Evolutionary conservation across 2,329 filamentous ascomycete species (phyloP), one percentile per base, ranked within the genome.

Genomic region (Arthrinium puccinioides): DNA sequence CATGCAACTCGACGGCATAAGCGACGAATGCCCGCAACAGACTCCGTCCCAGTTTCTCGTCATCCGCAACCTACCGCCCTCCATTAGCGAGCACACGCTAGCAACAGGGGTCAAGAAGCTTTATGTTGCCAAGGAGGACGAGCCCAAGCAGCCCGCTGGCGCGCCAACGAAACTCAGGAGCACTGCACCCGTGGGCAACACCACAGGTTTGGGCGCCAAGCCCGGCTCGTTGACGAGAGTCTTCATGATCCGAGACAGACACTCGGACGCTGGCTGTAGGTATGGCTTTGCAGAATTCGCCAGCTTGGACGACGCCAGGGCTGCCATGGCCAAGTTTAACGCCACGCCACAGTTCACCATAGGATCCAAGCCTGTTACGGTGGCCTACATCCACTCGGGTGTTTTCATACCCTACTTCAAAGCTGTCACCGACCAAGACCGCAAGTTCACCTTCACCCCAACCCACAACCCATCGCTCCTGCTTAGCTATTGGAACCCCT

Each of bases 241-340:
- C 2, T 76, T 92, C 43, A 63, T 94, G 19, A 80, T 92, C 50
- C 76, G 87, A 38, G 84, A 90, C 53, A 72, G 79, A 30, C 70
- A 69, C 42, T 82, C 72, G 4, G 74, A 86, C 38, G 80, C 85
- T 42, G 87, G 82, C 36, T 85, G 84, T 70, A 76, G 81, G 47
- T 94, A 87, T 50, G 87, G 86, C 0, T 94, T 94, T 59, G 87
- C 81, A 1, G 87, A 94, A 57, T 94, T 89, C 54, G 81, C 77
- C 49, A 83, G 77, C 0, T 66, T 87, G 14, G 78, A 84, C 55
- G 85, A 92, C 56, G 84, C 87, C 3, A 73, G 80, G 55, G 82
- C 79, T 16, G 87, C 87, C 4, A 63, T 89, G 52, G 69, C 73
- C 16, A 86, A 87, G 47, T 82, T 83, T 48, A 76, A 77, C 26